phyloP scores from a whole-genome alignment of 768 basidiomycete species.

The Cystobasidium tubakii region DNA sequence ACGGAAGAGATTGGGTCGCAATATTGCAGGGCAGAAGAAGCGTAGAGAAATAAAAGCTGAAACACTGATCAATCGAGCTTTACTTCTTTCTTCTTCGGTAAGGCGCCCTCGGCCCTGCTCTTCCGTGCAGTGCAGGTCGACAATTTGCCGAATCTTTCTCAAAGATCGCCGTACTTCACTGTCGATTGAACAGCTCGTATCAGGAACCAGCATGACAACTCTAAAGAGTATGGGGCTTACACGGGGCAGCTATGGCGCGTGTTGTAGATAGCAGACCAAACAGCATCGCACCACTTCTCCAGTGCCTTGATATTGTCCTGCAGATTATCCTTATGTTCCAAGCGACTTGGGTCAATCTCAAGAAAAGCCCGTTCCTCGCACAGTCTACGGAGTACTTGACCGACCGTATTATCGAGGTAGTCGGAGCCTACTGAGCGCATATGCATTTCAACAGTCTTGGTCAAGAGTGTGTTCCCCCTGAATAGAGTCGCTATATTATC shows the following conservation, averaged over 20 bases:
- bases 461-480: constrained; percentile 59
- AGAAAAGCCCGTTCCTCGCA: constrained; percentile 68
- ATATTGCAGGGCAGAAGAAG: constrained; percentile 80
- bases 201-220: not conserved
- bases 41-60: constrained; percentile 84
- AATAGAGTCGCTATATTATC: constrained; percentile 54
- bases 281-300: constrained; percentile 68
- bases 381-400: constrained; percentile 62
- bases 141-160: constrained; percentile 42
- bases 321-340: constrained; percentile 49
- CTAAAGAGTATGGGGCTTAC: constrained; percentile 29
- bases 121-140: constrained; percentile 37
- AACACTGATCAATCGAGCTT: constrained; percentile 69
- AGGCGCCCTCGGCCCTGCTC: constrained; percentile 16
- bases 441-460: constrained; percentile 66
- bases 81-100: constrained; percentile 23
- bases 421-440: constrained; percentile 75
- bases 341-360: constrained; percentile 70
- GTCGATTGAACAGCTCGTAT: not conserved
- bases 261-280: constrained; percentile 75
- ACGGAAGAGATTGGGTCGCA: constrained; percentile 79
- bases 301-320: constrained; percentile 65
- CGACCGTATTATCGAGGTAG: constrained; percentile 75
- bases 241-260: constrained; percentile 62
- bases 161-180: constrained; percentile 46